These are phyloP conservation scores for Suhomyces maxii DNA, from an alignment of 1,139 yeast genomes.

Conservation along the genomic window DNA sequence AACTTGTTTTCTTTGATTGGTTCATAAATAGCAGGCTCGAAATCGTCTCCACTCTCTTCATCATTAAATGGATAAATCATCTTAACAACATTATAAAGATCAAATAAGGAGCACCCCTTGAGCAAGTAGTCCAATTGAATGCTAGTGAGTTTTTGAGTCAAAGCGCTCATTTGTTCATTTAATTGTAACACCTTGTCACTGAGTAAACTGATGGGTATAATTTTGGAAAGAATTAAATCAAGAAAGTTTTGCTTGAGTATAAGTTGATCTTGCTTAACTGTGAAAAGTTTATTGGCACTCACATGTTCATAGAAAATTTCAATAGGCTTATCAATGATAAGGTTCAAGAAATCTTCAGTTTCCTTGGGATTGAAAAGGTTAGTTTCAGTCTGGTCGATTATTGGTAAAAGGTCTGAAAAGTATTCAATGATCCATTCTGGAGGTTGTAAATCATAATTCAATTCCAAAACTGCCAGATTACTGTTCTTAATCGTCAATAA, in stretches of 20 bases:
- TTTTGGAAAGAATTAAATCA: constrained; percentile 58
- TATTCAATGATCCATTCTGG: constrained; percentile 75
- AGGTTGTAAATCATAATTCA: constrained; percentile 54
- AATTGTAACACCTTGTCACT: constrained; percentile 43
- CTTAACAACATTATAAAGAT: constrained; percentile 61
- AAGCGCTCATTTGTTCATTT: constrained; percentile 31
- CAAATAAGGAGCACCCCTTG: constrained; percentile 49
- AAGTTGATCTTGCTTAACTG: constrained; percentile 30
- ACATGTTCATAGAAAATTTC: constrained; percentile 42
- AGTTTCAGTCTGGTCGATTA: constrained; percentile 38
- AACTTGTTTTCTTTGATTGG: constrained; percentile 65
- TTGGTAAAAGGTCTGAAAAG: constrained; percentile 50
- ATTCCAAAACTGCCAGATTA: constrained; percentile 43
- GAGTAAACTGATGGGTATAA: constrained; percentile 46
- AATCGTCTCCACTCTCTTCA: constrained; percentile 30
- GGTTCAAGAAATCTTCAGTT: constrained; percentile 30
- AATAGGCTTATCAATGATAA: constrained; percentile 52
- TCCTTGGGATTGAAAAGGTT: constrained; percentile 38
- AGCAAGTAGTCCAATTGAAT: constrained; percentile 47
- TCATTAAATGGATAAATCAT: constrained; percentile 71
- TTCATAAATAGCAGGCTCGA: constrained; percentile 56
- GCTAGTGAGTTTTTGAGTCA: constrained; percentile 38
- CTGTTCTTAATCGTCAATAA: constrained; percentile 42
- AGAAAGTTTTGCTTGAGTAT: constrained; percentile 58
- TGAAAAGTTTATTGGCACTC: constrained; percentile 24